Conservation (phyloP, 1,139 yeast genomes). For the Sugiyamaella xylanicola region DNA sequence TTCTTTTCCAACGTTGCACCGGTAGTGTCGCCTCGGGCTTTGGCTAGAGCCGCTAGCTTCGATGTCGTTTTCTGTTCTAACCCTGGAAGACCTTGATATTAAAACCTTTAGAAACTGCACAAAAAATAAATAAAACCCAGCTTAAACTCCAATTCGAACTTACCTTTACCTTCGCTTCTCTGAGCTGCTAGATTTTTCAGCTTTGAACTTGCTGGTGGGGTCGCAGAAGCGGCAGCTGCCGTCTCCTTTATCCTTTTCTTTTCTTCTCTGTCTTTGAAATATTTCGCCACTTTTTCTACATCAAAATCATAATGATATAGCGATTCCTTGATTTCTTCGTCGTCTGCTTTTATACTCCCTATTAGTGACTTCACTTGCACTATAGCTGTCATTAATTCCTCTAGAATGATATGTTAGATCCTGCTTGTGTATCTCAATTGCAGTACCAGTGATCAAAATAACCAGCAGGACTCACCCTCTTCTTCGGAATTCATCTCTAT, state of each 20-base stretch:
- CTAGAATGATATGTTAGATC: conserved; percentile 15
- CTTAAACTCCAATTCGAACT: conserved; percentile 10
- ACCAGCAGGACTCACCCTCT: too few species aligned
- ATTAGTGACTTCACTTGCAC: conserved; percentile 52
- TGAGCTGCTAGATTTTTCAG: background rate
- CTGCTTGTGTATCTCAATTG: background rate
- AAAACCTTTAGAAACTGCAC: conserved; percentile 23
- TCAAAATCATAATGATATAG: conserved; percentile 65
- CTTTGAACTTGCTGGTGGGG: conserved; percentile 1
- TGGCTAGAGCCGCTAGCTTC: conserved; percentile 54
- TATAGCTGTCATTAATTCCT: conserved; percentile 35
- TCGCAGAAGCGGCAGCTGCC: conserved; percentile 15
- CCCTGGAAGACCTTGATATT: conserved; percentile 25
- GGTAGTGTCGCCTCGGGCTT: conserved; percentile 33
- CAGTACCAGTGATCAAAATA: too few species aligned
- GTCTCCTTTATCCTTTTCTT: conserved; percentile 23
- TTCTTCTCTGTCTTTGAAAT: conserved; percentile 48
- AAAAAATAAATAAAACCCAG: background rate
- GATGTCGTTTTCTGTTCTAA: conserved; percentile 33
- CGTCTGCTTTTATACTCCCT: conserved; percentile 53
- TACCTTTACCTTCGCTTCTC: conserved; percentile 24
- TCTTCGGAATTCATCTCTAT: conserved; percentile 31
- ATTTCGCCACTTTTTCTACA: conserved; percentile 54
- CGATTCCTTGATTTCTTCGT: conserved; percentile 58
- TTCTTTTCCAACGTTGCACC: background rate